Conservation (phyloP, 2,329 filamentous ascomycete genomes). For the Aspergillus sp. region DNA sequence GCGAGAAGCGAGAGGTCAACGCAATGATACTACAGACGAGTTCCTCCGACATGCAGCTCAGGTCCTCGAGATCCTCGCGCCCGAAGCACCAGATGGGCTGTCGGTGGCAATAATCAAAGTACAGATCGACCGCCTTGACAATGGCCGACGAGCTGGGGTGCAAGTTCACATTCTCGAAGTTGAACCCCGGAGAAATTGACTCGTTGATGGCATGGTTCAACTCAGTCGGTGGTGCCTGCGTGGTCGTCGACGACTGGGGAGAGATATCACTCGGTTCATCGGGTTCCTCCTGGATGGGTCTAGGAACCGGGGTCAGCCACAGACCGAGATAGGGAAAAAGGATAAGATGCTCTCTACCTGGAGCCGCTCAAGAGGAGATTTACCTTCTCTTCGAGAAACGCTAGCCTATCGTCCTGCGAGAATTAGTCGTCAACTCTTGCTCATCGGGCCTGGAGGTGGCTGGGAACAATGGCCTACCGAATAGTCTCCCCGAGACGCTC, state of each 20-base stretch:
- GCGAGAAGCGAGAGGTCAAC: constrained; percentile 32
- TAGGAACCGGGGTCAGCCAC: constrained; percentile 17
- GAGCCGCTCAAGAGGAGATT: constrained; percentile 50
- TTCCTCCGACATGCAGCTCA: constrained; percentile 30
- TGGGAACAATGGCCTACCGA: constrained; percentile 38
- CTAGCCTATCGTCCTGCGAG: constrained; percentile 51
- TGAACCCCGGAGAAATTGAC: constrained; percentile 22
- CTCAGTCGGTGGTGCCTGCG: constrained; percentile 20
- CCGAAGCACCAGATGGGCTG: constrained; percentile 41
- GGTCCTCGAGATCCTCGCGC: constrained; percentile 30
- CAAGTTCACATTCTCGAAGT: constrained; percentile 24
- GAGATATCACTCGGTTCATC: constrained; percentile 11
- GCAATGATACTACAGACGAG: constrained; percentile 35
- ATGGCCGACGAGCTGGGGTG: constrained; percentile 23
- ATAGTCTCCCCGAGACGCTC: constrained; percentile 42
- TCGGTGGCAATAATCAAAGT: constrained; percentile 38
- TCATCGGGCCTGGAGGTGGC: neutral
- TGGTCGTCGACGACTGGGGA: constrained; percentile 18
- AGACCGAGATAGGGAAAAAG: neutral
- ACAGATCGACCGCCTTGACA: constrained; percentile 30
- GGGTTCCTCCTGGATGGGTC: constrained; percentile 11
- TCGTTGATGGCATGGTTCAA: constrained; percentile 18
- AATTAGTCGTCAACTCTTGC: constrained; percentile 2
- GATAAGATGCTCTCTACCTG: constrained; percentile 22
- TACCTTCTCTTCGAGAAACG: constrained; percentile 53